These are phyloP conservation scores for Moelleriella libera DNA, from an alignment of 2,329 filamentous ascomycete species.

Conservation along the genomic window DNA sequence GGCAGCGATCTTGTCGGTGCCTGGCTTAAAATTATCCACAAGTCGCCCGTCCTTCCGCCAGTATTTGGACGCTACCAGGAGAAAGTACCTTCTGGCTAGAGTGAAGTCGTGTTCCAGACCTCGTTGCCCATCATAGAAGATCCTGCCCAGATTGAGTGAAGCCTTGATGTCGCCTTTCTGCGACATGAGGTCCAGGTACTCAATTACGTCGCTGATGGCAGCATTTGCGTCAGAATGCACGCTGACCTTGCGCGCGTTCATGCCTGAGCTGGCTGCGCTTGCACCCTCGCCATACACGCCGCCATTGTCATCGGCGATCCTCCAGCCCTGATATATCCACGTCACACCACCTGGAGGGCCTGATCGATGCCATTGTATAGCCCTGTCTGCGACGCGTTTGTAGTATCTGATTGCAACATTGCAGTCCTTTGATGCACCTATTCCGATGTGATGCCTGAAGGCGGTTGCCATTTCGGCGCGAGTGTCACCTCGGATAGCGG, in stretches of 20 bases:
- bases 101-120: constrained; percentile 59
- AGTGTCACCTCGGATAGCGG: constrained; percentile 69
- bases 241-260: constrained; percentile 61
- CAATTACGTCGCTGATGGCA: constrained; percentile 82
- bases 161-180: constrained; percentile 82
- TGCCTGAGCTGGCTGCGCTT: constrained; percentile 75
- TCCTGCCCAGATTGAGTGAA: constrained; percentile 69
- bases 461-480: constrained; percentile 88
- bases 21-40: constrained; percentile 52
- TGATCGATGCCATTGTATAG: constrained; percentile 72
- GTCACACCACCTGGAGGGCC: constrained; percentile 79
- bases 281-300: constrained; percentile 94
- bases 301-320: constrained; percentile 79
- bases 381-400: constrained; percentile 86
- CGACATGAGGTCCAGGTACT: constrained; percentile 83
- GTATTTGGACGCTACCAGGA: constrained; percentile 63
- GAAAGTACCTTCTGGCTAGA: constrained; percentile 67
- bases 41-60: constrained; percentile 70
- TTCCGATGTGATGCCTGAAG: constrained; percentile 72
- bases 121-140: constrained; percentile 78
- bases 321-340: constrained; percentile 64
- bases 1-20: constrained; percentile 63
- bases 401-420: constrained; percentile 79
- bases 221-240: constrained; percentile 70
- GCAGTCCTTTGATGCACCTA: constrained; percentile 75